These are phyloP conservation scores for Paecilomyces sp. DNA, from an alignment of 2,329 filamentous ascomycete genomes.

Conservation along the genomic window DNA sequence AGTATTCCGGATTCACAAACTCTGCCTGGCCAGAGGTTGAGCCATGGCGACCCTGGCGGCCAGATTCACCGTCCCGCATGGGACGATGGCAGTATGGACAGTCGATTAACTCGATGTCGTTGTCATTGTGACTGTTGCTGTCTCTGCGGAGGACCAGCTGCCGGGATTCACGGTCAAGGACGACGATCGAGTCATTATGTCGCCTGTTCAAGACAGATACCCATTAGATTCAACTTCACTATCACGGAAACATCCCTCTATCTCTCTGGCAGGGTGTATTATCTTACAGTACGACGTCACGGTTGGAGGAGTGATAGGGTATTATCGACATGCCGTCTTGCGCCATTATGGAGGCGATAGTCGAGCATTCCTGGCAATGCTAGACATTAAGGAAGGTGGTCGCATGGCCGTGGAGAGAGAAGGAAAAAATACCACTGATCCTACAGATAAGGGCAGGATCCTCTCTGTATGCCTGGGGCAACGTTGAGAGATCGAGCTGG, in stretches of 20 bases:
- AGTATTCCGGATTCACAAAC: slow-evolving; percentile 89
- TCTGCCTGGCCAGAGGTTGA: slow-evolving; percentile 43
- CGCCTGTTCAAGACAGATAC: slow-evolving; percentile 51
- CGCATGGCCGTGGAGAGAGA: background rate
- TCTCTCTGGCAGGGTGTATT: background rate
- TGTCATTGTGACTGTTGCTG: slow-evolving; percentile 32
- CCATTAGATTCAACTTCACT: background rate
- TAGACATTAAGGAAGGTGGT: background rate
- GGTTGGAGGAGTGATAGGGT: slow-evolving; percentile 34
- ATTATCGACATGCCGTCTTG: slow-evolving; percentile 36
- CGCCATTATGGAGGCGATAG: slow-evolving; percentile 21
- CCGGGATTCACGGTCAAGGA: slow-evolving; percentile 77
- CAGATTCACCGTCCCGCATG: slow-evolving; percentile 45
- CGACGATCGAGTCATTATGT: slow-evolving; percentile 84
- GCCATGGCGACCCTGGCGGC: slow-evolving; percentile 24
- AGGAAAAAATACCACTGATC: background rate
- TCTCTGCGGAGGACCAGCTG: slow-evolving; percentile 73
- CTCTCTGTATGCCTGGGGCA: background rate
- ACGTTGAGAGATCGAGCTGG: slow-evolving; percentile 13
- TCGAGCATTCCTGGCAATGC: slow-evolving; percentile 8
- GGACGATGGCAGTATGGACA: slow-evolving; percentile 90
- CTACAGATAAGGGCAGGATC: background rate
- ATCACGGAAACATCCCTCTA: background rate
- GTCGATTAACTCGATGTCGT: slow-evolving; percentile 54
- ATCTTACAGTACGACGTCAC: slow-evolving; percentile 39